These are phyloP conservation scores for Teratosphaeria epicoccoides DNA, from an alignment of 2,329 filamentous ascomycete species.

Conservation along the genomic window DNA sequence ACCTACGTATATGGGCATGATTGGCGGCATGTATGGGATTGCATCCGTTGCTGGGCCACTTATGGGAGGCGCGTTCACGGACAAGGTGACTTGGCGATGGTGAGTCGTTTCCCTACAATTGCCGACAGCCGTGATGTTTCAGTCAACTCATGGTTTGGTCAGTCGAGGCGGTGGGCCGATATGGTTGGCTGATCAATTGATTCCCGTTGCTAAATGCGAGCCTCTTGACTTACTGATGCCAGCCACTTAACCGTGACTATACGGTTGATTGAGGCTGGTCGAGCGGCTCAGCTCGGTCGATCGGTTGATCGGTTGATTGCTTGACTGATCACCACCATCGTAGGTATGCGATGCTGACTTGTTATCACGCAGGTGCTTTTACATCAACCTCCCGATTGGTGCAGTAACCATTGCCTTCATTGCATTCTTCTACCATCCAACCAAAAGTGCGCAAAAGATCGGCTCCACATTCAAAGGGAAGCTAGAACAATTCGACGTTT, in stretches of 20 bases:
- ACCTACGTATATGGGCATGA: conserved; percentile 39
- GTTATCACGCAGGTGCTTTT: conserved; percentile 39
- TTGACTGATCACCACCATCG: neutral
- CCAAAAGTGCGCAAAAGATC: conserved; percentile 22
- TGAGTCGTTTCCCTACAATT: conserved; percentile 4
- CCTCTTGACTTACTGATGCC: too few species aligned
- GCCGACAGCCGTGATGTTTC: too few species aligned
- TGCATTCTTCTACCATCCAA: conserved; percentile 26
- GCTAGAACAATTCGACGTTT: conserved; percentile 37
- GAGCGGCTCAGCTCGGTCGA: too few species aligned
- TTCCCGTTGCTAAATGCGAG: too few species aligned
- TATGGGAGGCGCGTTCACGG: conserved; percentile 30
- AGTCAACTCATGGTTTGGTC: too few species aligned
- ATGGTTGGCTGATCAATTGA: too few species aligned
- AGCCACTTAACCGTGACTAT: too few species aligned
- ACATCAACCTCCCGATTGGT: conserved; percentile 45
- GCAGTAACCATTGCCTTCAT: conserved; percentile 30
- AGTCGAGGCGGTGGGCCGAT: too few species aligned
- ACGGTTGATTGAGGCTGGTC: too few species aligned
- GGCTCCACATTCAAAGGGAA: conserved; percentile 27
- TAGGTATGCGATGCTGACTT: neutral
- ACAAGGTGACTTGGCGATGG: conserved; percentile 22
- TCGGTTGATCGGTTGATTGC: neutral
- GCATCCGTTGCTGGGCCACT: conserved; percentile 39
- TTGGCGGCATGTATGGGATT: conserved; percentile 41